Base-by-base conservation (phyloP, 306 rosid species). In the Crotalaria pallida region DNA sequence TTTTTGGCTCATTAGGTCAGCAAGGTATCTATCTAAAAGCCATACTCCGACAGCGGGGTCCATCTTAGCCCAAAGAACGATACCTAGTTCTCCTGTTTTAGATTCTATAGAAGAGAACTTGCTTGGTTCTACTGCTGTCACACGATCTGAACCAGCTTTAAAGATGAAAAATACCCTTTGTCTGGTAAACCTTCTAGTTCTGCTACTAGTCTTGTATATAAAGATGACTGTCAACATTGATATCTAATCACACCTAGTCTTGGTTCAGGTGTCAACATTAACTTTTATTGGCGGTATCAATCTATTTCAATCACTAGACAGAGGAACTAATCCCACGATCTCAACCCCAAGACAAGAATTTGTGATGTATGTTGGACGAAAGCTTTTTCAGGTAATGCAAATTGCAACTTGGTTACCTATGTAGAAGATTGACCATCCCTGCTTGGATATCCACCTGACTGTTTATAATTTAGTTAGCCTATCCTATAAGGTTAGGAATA, bases 21-120 rank as follows among this genome's bases (percentile, higher is more conserved):
- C 96, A 59, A 89, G 98, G 74, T 87, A 88, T 83, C 81, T 89
- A 57, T 83, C 95, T 16, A 80, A 65, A 60, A 84, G 89, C 83
- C 83, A 80, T 63, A 88, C 98, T 62, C 89, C 98, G 52, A 56
- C 88, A 41, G 74, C 84, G 3, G 88, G 88, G 63, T 86, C 90
- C 71, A 3, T 75, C 58, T 57, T 84, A 65, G 84, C 84, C 66
- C 89, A 89, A 76, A 83, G 74, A 86, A 77, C 29, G 77, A 6
- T 74, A 58, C 76, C 82, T 71, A 19, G 58, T 38, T 63, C 85
- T 56, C 38, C 44, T 60, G 13, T 5, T 65, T 63, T 61, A 36
- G 76, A 69, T 68, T 65, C 89, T 29, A 70, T 50, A 52, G 74
- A 81, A 48, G 95, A 86, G 73, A 84, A 84, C 56, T 83, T 92